phyloP scores from a whole-genome alignment of 1,284 basidiomycete genomes.

The Meira nashicola region DNA sequence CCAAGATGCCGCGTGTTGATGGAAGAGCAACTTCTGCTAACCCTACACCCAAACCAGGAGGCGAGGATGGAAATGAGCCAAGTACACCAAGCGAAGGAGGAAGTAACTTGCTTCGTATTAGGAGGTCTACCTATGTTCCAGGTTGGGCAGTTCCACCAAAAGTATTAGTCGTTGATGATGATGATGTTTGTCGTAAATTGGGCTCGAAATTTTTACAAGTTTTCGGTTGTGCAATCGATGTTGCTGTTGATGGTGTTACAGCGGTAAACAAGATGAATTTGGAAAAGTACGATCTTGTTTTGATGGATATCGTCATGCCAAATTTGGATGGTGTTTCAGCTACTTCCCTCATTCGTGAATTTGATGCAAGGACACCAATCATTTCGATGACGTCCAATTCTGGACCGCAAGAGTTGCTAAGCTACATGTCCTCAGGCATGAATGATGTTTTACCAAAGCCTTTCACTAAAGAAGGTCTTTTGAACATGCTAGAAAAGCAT shows the following conservation, averaged over 20 bases:
- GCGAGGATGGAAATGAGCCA: not conserved
- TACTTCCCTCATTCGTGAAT: constrained; percentile 85
- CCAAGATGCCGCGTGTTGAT: constrained; percentile 29
- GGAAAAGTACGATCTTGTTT: constrained; percentile 85
- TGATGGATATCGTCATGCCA: constrained; percentile 83
- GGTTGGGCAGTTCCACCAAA: constrained; percentile 55
- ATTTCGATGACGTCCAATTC: constrained; percentile 95
- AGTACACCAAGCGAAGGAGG: constrained; percentile 13
- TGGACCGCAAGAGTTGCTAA: constrained; percentile 82
- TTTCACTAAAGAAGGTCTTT: constrained; percentile 83
- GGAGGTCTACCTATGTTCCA: constrained; percentile 68
- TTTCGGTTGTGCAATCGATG: constrained; percentile 89
- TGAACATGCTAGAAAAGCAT: constrained; percentile 94
- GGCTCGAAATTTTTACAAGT: constrained; percentile 90
- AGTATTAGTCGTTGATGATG: constrained; percentile 90
- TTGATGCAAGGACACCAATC: constrained; percentile 89
- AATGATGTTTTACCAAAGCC: constrained; percentile 96
- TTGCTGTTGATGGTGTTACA: constrained; percentile 84
- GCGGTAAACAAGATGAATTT: constrained; percentile 94
- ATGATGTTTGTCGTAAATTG: constrained; percentile 79
- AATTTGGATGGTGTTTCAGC: constrained; percentile 79
- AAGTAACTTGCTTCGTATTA: constrained; percentile 29
- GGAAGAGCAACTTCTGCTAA: constrained; percentile 13
- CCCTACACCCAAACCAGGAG: constrained; percentile 9
- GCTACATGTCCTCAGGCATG: constrained; percentile 86